Evolutionary conservation across 306 rosid species (phyloP).

Genomic region (Vigna mungo): DNA sequence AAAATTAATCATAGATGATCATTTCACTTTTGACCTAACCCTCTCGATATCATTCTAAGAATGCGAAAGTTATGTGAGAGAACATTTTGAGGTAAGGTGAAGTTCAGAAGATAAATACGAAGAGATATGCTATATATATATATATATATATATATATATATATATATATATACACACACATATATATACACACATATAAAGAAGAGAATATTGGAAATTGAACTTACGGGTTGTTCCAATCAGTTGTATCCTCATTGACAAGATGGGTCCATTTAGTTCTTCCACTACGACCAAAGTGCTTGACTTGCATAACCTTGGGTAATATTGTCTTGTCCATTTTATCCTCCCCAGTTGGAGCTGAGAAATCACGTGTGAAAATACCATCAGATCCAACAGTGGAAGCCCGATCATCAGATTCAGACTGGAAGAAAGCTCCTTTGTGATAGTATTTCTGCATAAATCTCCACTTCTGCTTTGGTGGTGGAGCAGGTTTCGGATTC

Average conservation of each 20-base stretch:
- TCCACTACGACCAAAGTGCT: conserved; percentile 99
- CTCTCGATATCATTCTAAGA: conserved; percentile 18
- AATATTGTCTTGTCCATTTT: conserved; percentile 94
- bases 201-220: conserved; percentile 27
- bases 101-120: background rate
- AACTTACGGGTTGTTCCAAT: conserved; percentile 96
- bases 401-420: conserved; percentile 60
- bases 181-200: background rate
- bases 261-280: conserved; percentile 98
- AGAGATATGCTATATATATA: background rate
- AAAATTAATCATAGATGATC: conserved; percentile 1
- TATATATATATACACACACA: too few species aligned
- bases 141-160: too few species aligned
- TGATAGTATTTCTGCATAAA: conserved; percentile 98
- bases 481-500: conserved; percentile 73
- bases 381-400: conserved; percentile 64
- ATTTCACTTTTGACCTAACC: conserved; percentile 33
- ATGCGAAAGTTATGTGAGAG: background rate
- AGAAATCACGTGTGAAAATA: conserved; percentile 81
- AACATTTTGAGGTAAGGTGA: conserved; percentile 25
- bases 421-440: conserved; percentile 96
- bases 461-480: conserved; percentile 83
- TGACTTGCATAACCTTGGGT: conserved; percentile 98
- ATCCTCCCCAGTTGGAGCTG: conserved; percentile 98
- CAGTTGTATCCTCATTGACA: conserved; percentile 96